Conservation (phyloP, 2,329 filamentous ascomycete genomes). For the Lachnellula cervina region DNA sequence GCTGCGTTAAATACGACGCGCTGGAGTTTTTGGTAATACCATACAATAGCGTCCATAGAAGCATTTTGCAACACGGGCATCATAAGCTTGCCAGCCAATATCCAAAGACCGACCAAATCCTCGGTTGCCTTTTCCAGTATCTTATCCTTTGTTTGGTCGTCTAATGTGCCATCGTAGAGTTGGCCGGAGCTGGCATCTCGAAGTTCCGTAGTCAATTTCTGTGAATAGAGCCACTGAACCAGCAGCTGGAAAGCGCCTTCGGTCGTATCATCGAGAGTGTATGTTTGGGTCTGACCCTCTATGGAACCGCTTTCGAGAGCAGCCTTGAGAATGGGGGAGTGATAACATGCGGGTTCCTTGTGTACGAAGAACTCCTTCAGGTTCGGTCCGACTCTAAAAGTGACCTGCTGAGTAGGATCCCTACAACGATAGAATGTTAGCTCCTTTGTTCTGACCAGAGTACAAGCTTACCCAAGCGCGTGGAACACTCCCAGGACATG, state of each 20-base stretch:
- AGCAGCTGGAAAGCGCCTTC: background rate
- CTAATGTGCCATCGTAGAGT: background rate
- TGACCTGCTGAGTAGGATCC: background rate
- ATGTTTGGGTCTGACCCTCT: slow-evolving; percentile 6
- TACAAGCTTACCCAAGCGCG: too few relatives aligned
- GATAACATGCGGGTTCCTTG: slow-evolving; percentile 6
- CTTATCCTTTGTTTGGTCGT: background rate
- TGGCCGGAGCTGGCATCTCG: background rate
- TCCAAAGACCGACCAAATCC: background rate
- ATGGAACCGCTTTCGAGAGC: slow-evolving; percentile 3
- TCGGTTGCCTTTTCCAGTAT: background rate
- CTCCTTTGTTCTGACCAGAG: too few relatives aligned
- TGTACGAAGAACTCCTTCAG: slow-evolving; percentile 1
- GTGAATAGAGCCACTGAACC: slow-evolving; percentile 3
- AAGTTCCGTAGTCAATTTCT: background rate
- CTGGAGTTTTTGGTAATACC: too few relatives aligned
- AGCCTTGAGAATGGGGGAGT: background rate
- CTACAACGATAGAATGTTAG: too few relatives aligned
- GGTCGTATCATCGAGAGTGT: slow-evolving; percentile 1
- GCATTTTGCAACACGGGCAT: background rate
- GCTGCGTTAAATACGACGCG: too few relatives aligned
- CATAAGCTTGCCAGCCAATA: slow-evolving; percentile 3
- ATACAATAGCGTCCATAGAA: background rate
- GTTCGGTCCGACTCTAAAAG: background rate
- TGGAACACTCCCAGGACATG: too few relatives aligned